A percentile compares a stretch with the other conserved stretches of the same genome.
Evolutionary conservation across 257 asterid genomes (phyloP).

Genomic region (Cruciata laevipes): DNA sequence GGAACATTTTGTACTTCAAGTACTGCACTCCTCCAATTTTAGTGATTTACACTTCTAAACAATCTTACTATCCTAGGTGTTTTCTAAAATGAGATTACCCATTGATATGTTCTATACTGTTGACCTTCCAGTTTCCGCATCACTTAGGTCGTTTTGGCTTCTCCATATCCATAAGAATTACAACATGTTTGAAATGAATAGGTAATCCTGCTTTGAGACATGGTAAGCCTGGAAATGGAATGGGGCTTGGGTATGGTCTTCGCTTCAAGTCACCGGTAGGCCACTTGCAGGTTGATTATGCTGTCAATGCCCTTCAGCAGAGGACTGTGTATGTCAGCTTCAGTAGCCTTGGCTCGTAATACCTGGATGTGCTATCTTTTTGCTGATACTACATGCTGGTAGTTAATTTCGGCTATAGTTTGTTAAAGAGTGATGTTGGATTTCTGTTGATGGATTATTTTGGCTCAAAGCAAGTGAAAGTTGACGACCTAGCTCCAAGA

Average conservation of each 20-base stretch:
- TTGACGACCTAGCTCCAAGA: neutral
- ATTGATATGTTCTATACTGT: neutral
- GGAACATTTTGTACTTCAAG: neutral
- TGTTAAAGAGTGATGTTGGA: neutral
- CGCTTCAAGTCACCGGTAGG: constrained; percentile 77
- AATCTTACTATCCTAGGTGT: neutral
- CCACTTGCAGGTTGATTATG: constrained; percentile 74
- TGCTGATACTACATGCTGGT: neutral
- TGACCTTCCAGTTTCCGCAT: neutral
- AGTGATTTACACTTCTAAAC: too few species aligned
- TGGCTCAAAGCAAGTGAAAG: neutral
- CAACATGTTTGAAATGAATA: constrained; percentile 12
- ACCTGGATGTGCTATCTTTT: neutral
- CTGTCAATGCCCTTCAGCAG: constrained; percentile 71
- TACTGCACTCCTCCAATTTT: neutral
- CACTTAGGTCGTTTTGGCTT: neutral
- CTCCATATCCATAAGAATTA: neutral
- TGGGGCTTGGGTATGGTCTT: constrained; percentile 77
- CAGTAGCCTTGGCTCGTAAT: constrained; percentile 49
- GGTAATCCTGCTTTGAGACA: constrained; percentile 88
- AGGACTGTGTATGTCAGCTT: constrained; percentile 70
- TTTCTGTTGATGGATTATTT: neutral
- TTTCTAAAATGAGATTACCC: neutral
- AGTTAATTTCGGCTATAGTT: neutral
- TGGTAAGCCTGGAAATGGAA: constrained; percentile 86